Evolutionary conservation across 2,329 filamentous ascomycete genomes (phyloP).

Genomic region (Penicillium palitans): DNA sequence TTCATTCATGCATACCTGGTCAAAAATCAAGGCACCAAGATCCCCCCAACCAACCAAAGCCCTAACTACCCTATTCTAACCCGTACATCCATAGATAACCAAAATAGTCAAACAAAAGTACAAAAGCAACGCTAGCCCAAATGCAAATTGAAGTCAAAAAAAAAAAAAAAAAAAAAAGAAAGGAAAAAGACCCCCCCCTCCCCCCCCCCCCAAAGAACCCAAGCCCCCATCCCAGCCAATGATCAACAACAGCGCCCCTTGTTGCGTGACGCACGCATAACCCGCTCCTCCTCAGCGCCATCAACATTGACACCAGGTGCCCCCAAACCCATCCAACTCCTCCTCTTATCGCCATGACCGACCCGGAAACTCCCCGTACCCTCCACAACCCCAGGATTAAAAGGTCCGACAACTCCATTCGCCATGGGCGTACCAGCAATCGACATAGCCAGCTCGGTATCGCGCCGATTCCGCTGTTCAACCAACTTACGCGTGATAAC

Average conservation of each 20-base stretch:
- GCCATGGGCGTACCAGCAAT: slow-evolving; percentile 48
- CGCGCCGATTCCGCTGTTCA: slow-evolving; percentile 64
- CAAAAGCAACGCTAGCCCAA: background rate
- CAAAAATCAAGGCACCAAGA: background rate
- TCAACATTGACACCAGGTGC: slow-evolving; percentile 33
- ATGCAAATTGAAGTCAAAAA: background rate
- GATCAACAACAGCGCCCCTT: slow-evolving; percentile 46
- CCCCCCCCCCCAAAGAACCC: background rate
- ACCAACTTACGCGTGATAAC: slow-evolving; percentile 82
- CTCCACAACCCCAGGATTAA: slow-evolving; percentile 48
- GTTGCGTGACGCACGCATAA: slow-evolving; percentile 35
- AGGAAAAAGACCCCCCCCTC: background rate
- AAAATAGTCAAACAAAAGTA: background rate
- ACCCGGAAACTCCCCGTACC: slow-evolving; percentile 61
- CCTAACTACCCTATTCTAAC: background rate
- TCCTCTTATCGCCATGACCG: slow-evolving; percentile 60
- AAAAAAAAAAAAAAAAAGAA: background rate
- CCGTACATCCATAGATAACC: background rate
- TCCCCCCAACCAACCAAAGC: background rate
- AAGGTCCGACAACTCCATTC: slow-evolving; percentile 43
- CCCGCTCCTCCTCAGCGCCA: slow-evolving; percentile 33
- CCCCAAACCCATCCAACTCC: slow-evolving; percentile 66
- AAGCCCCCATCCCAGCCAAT: background rate
- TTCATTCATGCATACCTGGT: background rate
- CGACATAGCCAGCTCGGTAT: slow-evolving; percentile 49